phyloP scores from a whole-genome alignment of 805 yeast genomes.

The Kuraishia borneana region DNA sequence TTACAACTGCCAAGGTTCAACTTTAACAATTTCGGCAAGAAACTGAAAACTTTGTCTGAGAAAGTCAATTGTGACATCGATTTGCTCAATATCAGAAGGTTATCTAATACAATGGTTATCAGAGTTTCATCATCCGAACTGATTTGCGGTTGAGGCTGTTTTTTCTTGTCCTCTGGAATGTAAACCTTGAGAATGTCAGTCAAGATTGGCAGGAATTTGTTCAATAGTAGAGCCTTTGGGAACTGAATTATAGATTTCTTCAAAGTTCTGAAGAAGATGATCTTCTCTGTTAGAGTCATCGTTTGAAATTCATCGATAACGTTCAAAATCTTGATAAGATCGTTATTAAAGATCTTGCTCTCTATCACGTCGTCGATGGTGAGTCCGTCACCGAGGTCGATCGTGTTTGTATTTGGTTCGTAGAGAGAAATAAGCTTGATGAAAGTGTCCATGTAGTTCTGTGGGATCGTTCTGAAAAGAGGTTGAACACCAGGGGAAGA shows the following conservation, averaged over 20 bases:
- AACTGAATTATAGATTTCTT: slow-evolving; percentile 40
- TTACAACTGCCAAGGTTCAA: slow-evolving; percentile 18
- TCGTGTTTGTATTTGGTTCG: slow-evolving; percentile 18
- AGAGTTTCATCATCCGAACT: slow-evolving; percentile 22
- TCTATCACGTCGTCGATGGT: slow-evolving; percentile 58
- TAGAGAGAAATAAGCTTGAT: slow-evolving; percentile 42
- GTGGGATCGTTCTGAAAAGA: slow-evolving; percentile 51
- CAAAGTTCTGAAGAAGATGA: slow-evolving; percentile 58
- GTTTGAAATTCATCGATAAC: slow-evolving; percentile 79
- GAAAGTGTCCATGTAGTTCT: slow-evolving; percentile 34
- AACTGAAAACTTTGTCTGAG: slow-evolving; percentile 53
- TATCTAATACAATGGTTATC: slow-evolving; percentile 35
- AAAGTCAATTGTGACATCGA: slow-evolving; percentile 69
- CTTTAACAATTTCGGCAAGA: slow-evolving; percentile 16
- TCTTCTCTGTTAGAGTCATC: slow-evolving; percentile 53
- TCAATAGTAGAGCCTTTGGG: slow-evolving; percentile 44
- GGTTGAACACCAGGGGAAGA: slow-evolving; percentile 7
- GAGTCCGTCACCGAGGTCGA: slow-evolving; percentile 16
- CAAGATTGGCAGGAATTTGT: slow-evolving; percentile 67
- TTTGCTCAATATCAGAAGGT: slow-evolving; percentile 52
- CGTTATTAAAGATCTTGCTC: slow-evolving; percentile 70
- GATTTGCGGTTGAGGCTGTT: slow-evolving; percentile 1
- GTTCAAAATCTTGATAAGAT: slow-evolving; percentile 68
- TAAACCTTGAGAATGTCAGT: slow-evolving; percentile 34
- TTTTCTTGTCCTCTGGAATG: slow-evolving; percentile 16